Percentiles rank a stretch among this genome's conserved stretches.
Conservation (phyloP, 768 basidiomycete genomes). For the Lactifluus echinatus region DNA sequence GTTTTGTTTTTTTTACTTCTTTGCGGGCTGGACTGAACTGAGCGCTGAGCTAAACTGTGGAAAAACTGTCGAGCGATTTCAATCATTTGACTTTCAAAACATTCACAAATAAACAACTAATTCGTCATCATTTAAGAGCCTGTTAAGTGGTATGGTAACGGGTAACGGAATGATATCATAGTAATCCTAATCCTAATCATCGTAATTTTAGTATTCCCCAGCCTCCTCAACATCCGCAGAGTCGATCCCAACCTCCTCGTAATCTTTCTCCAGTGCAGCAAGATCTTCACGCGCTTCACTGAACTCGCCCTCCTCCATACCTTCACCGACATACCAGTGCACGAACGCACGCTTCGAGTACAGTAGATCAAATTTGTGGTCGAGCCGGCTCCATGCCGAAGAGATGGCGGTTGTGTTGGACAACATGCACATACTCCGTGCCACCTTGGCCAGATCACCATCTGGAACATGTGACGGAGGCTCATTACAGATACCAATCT, state of each 20-base stretch:
- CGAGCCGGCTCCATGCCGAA: constrained; percentile 61
- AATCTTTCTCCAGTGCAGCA: constrained; percentile 98
- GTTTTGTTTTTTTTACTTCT: constrained; percentile 4
- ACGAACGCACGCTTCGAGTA: constrained; percentile 55
- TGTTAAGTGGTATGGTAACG: constrained; percentile 8
- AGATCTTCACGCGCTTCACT: constrained; percentile 98
- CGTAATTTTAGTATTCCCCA: constrained; percentile 35
- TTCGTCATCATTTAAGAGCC: neutral
- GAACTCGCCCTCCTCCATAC: constrained; percentile 93
- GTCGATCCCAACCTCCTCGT: constrained; percentile 70
- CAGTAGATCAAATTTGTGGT: constrained; percentile 75
- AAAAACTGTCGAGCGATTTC: neutral
- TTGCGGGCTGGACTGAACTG: neutral
- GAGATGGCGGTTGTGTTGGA: constrained; percentile 71
- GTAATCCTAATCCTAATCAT: no score
- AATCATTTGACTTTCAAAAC: constrained; percentile 6
- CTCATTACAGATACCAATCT: constrained; percentile 72
- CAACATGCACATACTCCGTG: constrained; percentile 69
- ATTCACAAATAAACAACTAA: neutral
- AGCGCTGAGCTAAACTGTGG: neutral
- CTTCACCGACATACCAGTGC: constrained; percentile 65
- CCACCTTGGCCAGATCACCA: constrained; percentile 69
- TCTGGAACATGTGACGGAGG: constrained; percentile 67
- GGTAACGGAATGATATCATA: no score
- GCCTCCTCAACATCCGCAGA: constrained; percentile 44